phyloP scores from a whole-genome alignment of 2,329 filamentous ascomycete genomes.

The Hortaea sp. region DNA sequence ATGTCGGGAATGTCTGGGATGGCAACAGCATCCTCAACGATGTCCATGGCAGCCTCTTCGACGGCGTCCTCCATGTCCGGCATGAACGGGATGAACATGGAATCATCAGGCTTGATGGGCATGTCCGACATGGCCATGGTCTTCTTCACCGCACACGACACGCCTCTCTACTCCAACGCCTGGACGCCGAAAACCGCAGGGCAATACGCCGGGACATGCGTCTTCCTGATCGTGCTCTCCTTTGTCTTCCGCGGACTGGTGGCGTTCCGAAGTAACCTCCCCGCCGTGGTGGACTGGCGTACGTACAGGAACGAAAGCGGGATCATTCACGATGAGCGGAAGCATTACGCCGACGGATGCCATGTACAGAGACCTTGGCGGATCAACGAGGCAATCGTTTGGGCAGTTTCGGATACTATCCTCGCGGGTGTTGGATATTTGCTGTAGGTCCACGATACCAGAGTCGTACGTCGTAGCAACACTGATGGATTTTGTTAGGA shows the following conservation, averaged over 20 bases:
- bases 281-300: conserved; percentile 6
- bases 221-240: conserved; percentile 70
- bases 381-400: conserved; percentile 63
- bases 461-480: neutral
- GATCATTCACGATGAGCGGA: neutral
- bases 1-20: neutral
- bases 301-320: neutral
- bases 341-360: conserved; percentile 21
- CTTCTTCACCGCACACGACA: conserved; percentile 54
- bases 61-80: conserved; percentile 7
- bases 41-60: neutral
- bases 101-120: conserved; percentile 18
- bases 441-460: conserved; percentile 50
- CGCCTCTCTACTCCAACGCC: conserved; percentile 52
- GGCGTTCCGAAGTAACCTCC: conserved; percentile 15
- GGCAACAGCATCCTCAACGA: neutral
- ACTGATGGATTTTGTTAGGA: conserved; percentile 43
- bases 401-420: conserved; percentile 58
- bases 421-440: conserved; percentile 69
- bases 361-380: conserved; percentile 55
- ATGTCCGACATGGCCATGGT: conserved; percentile 41
- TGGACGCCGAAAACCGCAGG: conserved; percentile 65
- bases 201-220: conserved; percentile 74
- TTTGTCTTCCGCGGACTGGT: conserved; percentile 50
- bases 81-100: conserved; percentile 8